Evolutionary conservation across 148 eudicot species (phyloP).

Genomic region (Selenicereus undatus): DNA sequence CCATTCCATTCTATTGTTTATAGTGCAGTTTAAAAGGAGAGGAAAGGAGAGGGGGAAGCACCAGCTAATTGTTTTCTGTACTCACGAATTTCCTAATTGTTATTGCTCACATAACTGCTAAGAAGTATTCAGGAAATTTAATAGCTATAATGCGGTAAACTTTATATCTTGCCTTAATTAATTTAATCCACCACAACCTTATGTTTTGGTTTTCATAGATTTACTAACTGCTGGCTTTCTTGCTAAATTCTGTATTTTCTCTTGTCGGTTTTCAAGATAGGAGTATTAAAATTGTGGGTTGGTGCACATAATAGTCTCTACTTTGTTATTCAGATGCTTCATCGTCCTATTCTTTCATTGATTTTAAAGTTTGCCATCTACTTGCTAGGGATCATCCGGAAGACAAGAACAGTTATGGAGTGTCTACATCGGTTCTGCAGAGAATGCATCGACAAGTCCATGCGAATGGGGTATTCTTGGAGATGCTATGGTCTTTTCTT

Average conservation of each 20-base stretch:
- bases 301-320: too few species aligned
- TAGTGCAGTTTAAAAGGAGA: not conserved
- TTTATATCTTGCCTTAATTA: not conserved
- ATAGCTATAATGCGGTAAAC: not conserved
- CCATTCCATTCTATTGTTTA: not conserved
- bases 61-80: not conserved
- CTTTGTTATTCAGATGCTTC: constrained; percentile 12
- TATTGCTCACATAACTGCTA: not conserved
- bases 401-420: constrained; percentile 97
- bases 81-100: not conserved
- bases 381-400: constrained; percentile 77
- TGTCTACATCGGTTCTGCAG: constrained; percentile 98
- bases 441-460: constrained; percentile 98
- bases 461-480: constrained; percentile 82
- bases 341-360: not conserved
- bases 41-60: not conserved
- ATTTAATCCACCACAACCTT: not conserved
- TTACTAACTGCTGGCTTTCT: not conserved
- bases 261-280: not conserved
- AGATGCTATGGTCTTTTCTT: constrained; percentile 4
- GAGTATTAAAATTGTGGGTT: not conserved
- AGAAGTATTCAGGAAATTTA: not conserved
- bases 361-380: constrained; percentile 1
- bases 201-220: not conserved
- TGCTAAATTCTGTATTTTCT: not conserved